A percentile compares a stretch with the other conserved stretches of the same genome.
Conservation (phyloP, 768 basidiomycete species). For the Russula compacta region DNA sequence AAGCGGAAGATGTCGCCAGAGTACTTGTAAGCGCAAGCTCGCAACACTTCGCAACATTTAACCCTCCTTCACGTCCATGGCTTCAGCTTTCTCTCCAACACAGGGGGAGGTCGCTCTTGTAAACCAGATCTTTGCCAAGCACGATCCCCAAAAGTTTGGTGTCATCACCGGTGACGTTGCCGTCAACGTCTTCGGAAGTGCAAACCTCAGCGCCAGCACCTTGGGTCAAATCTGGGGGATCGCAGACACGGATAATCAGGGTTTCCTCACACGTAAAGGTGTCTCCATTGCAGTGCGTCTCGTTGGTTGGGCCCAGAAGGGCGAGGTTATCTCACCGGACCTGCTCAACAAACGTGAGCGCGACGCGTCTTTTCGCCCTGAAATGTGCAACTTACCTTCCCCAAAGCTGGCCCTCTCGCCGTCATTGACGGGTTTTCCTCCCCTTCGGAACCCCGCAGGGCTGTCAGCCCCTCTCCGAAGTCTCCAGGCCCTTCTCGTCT, state of each 20-base stretch:
- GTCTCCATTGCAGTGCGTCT: conserved; percentile 84
- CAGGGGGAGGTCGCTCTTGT: conserved; percentile 49
- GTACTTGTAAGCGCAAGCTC: background rate
- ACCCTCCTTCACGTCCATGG: conserved; percentile 25
- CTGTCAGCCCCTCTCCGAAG: conserved; percentile 40
- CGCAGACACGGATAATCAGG: conserved; percentile 89
- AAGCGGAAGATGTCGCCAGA: background rate
- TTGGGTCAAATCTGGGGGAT: conserved; percentile 93
- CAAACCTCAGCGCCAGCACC: conserved; percentile 64
- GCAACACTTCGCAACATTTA: background rate
- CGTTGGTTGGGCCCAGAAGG: conserved; percentile 89
- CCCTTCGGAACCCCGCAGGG: conserved; percentile 46
- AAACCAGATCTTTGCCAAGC: conserved; percentile 60
- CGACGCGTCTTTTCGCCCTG: background rate
- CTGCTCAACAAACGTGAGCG: conserved; percentile 63
- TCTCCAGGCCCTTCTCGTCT: conserved; percentile 40
- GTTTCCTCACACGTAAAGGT: conserved; percentile 81
- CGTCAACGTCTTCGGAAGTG: conserved; percentile 75
- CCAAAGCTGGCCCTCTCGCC: conserved; percentile 75
- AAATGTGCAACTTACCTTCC: conserved; percentile 16
- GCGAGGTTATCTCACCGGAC: conserved; percentile 54
- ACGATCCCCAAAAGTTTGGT: conserved; percentile 72
- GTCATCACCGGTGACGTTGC: conserved; percentile 88
- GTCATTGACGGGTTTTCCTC: conserved; percentile 59
- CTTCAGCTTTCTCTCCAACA: conserved; percentile 37